A percentile compares a stretch with the other conserved stretches of the same genome.
Conservation (phyloP, 805 yeast species). For the Spencermartinsiella europaea region DNA sequence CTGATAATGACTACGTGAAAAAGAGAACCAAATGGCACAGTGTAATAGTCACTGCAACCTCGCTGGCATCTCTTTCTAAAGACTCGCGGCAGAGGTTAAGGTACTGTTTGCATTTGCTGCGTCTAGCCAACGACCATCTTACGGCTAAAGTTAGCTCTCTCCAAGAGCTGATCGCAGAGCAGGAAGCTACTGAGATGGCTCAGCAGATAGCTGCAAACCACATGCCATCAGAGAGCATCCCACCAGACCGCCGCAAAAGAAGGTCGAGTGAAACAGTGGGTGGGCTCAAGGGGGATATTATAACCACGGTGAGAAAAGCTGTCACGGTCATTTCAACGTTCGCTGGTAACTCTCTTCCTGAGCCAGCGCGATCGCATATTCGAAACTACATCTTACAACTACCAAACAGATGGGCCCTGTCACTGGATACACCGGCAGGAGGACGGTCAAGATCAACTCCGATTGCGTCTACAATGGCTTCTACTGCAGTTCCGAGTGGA, state of each 20-base stretch:
- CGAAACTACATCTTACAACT: constrained; percentile 70
- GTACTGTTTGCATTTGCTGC: constrained; percentile 72
- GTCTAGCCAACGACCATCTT: constrained; percentile 74
- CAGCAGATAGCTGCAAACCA: constrained; percentile 25
- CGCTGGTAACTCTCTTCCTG: constrained; percentile 69
- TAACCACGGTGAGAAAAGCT: constrained; percentile 83
- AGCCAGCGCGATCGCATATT: constrained; percentile 73
- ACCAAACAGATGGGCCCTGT: constrained; percentile 66
- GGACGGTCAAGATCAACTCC: constrained; percentile 1
- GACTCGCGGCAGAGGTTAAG: constrained; percentile 73
- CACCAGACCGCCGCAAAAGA: not conserved
- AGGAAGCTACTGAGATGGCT: constrained; percentile 25
- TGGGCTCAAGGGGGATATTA: constrained; percentile 69
- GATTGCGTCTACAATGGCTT: not conserved
- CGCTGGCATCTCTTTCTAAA: constrained; percentile 42
- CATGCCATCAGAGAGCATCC: constrained; percentile 34
- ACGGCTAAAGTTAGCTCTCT: constrained; percentile 60
- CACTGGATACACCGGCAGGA: constrained; percentile 22
- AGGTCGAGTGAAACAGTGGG: constrained; percentile 18
- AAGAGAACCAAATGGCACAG: constrained; percentile 25
- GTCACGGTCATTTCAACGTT: constrained; percentile 81
- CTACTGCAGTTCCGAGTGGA: not conserved
- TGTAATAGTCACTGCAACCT: constrained; percentile 32
- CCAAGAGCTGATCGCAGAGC: constrained; percentile 47
- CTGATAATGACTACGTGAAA: constrained; percentile 1